Percentiles rank a stretch among this genome's conserved stretches.
Evolutionary conservation across 139 green algal species (phyloP).

Genomic region (Tetraselmis chui): DNA sequence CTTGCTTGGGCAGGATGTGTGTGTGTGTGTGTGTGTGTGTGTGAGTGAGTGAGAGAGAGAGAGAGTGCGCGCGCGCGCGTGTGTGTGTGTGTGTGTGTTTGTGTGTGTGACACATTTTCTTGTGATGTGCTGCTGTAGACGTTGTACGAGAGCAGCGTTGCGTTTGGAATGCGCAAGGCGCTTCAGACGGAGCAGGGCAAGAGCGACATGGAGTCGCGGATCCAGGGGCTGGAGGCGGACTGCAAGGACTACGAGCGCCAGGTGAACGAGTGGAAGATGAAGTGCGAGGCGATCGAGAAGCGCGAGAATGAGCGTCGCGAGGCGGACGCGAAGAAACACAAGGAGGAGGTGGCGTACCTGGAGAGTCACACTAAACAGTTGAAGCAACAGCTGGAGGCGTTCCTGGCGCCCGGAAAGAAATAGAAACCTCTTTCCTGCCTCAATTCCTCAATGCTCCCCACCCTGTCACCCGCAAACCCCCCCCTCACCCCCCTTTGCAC

Average conservation of each 20-base stretch:
- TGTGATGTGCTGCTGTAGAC: constrained; percentile 47
- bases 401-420: constrained; percentile 58
- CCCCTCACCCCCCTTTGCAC: no score
- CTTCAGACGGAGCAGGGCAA: constrained; percentile 79
- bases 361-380: constrained; percentile 71
- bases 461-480: no score
- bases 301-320: constrained; percentile 69
- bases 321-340: constrained; percentile 79
- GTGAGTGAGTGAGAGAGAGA: not conserved
- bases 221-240: constrained; percentile 57
- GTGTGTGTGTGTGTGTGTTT: no score
- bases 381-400: constrained; percentile 72
- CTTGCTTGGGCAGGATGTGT: no score
- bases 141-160: constrained; percentile 75
- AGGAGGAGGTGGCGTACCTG: constrained; percentile 74
- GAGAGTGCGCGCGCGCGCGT: no score
- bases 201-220: constrained; percentile 67
- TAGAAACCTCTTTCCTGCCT: no score
- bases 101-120: no score
- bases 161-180: constrained; percentile 83
- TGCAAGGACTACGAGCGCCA: constrained; percentile 67
- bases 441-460: no score
- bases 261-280: constrained; percentile 70
- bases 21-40: not conserved
- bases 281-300: constrained; percentile 81